Percentiles rank a stretch among this genome's conserved stretches.
These are phyloP conservation scores for Scenedesmus sp. DNA, from an alignment of 163 green algal species.

Conservation along the genomic window DNA sequence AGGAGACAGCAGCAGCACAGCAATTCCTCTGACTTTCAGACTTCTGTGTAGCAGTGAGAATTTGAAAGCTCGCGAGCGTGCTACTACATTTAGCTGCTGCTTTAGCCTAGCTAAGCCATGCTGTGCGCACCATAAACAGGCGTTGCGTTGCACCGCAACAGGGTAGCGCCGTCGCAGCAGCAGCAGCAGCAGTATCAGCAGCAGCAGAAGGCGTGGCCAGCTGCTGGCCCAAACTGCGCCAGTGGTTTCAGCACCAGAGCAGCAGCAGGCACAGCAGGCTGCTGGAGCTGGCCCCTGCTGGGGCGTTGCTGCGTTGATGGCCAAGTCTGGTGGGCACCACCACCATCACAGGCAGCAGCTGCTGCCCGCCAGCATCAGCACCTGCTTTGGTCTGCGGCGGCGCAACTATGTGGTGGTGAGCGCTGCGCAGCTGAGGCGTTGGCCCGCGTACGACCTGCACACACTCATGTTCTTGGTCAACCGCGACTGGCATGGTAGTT, in stretches of 20 bases:
- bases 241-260: background rate
- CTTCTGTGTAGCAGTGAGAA: no score
- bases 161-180: background rate
- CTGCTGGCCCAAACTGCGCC: no score
- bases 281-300: background rate
- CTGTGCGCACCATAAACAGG: no score
- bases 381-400: background rate
- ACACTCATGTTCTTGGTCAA: background rate
- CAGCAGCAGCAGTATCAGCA: background rate
- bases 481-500: no score
- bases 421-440: background rate
- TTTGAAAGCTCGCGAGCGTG: no score
- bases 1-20: background rate
- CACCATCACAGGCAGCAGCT: constrained; percentile 14
- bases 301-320: background rate
- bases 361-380: background rate
- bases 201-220: background rate
- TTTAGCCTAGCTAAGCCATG: background rate
- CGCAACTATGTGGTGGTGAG: constrained; percentile 34
- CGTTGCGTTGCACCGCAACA: background rate
- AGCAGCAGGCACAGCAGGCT: background rate
- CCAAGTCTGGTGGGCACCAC: constrained; percentile 12
- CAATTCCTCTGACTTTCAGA: background rate
- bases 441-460: no score
- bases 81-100: no score